These are phyloP conservation scores for Leishmania tarentolae DNA, from an alignment of 208 protist genomes.

Conservation along the genomic window DNA sequence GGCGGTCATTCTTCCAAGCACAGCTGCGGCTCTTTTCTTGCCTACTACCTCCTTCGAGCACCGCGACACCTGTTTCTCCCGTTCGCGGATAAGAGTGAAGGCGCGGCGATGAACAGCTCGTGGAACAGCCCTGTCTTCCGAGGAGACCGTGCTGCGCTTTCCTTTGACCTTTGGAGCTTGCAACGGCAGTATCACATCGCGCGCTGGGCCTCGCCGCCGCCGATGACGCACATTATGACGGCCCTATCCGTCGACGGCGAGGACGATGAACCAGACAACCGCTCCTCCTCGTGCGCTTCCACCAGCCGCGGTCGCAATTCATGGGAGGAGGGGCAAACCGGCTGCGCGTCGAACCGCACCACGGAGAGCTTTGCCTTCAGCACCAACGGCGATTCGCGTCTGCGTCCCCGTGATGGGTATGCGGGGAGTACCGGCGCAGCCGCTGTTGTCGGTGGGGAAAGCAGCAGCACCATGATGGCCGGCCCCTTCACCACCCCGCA, in stretches of 20 bases:
- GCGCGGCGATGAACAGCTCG: constrained; percentile 65
- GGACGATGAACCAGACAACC: constrained; percentile 22
- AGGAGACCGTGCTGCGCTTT: constrained; percentile 53
- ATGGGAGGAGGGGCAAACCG: constrained; percentile 28
- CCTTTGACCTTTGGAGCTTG: constrained; percentile 73
- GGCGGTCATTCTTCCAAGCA: constrained; percentile 78
- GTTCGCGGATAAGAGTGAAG: constrained; percentile 47
- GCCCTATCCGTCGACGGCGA: constrained; percentile 17
- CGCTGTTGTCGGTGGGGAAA: not conserved
- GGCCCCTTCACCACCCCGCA: not conserved
- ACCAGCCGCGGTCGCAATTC: constrained; percentile 27
- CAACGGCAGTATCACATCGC: constrained; percentile 51
- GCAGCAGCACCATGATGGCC: not conserved
- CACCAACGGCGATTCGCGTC: constrained; percentile 26
- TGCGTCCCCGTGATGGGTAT: constrained; percentile 23
- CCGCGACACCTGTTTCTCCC: constrained; percentile 66
- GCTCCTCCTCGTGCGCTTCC: constrained; percentile 21
- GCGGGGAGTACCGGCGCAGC: not conserved
- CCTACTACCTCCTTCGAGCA: constrained; percentile 81
- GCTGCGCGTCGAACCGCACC: constrained; percentile 30
- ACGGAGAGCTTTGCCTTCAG: constrained; percentile 24
- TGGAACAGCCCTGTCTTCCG: constrained; percentile 77
- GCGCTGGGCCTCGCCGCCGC: constrained; percentile 31
- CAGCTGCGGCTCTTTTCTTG: constrained; percentile 85
- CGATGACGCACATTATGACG: constrained; percentile 21